phyloP scores from a whole-genome alignment of 768 basidiomycete species.

The Xerocomellus amylosporus region DNA sequence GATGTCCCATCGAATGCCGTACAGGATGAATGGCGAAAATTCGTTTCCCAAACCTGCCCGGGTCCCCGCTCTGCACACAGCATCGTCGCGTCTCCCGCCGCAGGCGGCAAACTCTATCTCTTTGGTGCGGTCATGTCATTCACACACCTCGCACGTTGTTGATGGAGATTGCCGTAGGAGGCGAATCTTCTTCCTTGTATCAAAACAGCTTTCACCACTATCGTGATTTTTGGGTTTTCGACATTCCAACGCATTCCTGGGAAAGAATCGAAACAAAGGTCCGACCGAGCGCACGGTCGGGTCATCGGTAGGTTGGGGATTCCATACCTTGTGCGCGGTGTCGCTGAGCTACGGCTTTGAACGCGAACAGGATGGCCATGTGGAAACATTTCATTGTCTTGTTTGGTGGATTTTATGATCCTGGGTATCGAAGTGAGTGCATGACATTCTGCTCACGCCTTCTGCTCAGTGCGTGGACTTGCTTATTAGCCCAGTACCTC shows the following conservation, averaged over 20 bases:
- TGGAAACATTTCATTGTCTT: slow-evolving; percentile 88
- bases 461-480: neutral
- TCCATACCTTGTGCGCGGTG: neutral
- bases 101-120: slow-evolving; percentile 84
- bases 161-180: slow-evolving; percentile 43
- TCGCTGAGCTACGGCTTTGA: neutral
- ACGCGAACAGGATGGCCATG: slow-evolving; percentile 65
- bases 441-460: no score
- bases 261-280: slow-evolving; percentile 86
- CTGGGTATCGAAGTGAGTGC: slow-evolving; percentile 67
- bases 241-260: slow-evolving; percentile 76
- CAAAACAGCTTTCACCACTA: slow-evolving; percentile 89
- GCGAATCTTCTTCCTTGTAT: slow-evolving; percentile 81
- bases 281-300: slow-evolving; percentile 75
- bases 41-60: slow-evolving; percentile 80
- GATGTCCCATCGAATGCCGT: neutral
- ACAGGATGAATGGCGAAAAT: slow-evolving; percentile 87
- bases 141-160: neutral
- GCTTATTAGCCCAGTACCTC: slow-evolving; percentile 63
- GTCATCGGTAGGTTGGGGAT: slow-evolving; percentile 55
- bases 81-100: slow-evolving; percentile 65
- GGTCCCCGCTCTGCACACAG: slow-evolving; percentile 88
- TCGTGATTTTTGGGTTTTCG: slow-evolving; percentile 87
- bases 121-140: slow-evolving; percentile 51
- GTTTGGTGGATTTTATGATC: slow-evolving; percentile 91